Evolutionary conservation across 345 rosid genomes (phyloP).

Genomic region (Crucihimalaya himalaica): DNA sequence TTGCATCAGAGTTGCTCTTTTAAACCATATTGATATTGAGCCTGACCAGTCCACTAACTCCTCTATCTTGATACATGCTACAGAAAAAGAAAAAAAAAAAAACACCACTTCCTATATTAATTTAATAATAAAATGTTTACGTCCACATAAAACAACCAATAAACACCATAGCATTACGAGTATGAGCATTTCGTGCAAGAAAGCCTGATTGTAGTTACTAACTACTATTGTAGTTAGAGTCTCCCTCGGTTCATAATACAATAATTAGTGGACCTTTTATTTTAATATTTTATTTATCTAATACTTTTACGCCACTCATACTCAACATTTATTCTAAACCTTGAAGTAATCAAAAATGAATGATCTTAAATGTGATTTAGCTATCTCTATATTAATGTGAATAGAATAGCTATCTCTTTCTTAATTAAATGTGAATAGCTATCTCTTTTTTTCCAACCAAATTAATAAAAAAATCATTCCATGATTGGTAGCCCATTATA

Average conservation of each 20-base stretch:
- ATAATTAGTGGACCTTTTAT: background rate
- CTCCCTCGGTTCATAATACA: background rate
- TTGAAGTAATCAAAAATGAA: background rate
- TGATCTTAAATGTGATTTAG: conserved; percentile 5
- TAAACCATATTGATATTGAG: too few relatives aligned
- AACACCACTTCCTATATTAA: background rate
- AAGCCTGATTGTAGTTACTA: too few relatives aligned
- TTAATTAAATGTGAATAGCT: background rate
- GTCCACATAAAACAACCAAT: background rate
- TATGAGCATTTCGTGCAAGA: background rate
- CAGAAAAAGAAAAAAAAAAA: background rate
- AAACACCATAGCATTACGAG: background rate
- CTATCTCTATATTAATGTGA: background rate
- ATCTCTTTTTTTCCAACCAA: too few relatives aligned
- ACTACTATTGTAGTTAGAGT: too few relatives aligned
- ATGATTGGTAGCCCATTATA: background rate
- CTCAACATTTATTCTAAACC: background rate
- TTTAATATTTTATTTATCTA: background rate
- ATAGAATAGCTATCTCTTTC: background rate
- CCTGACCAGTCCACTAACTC: too few relatives aligned
- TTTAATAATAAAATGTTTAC: background rate
- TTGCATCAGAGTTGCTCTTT: too few relatives aligned
- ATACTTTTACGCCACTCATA: conserved; percentile 7
- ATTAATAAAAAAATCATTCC: too few relatives aligned
- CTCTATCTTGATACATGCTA: background rate